Conservation (phyloP, 176 grass and related monocot species). For the Dactylis glomerata region DNA sequence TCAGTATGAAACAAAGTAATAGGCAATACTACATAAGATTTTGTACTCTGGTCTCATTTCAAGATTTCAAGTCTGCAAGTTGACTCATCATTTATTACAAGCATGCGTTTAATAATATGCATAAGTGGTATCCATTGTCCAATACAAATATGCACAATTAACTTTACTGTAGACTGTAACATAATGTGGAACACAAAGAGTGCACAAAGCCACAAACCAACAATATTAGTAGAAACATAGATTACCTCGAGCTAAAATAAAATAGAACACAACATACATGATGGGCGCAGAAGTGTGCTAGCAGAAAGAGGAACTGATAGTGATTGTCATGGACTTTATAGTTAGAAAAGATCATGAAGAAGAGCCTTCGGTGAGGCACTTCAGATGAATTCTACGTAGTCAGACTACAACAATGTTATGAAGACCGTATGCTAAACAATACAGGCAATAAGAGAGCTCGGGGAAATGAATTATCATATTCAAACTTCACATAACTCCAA, state of each 20-base stretch:
- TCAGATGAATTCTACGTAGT: background rate
- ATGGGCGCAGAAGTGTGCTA: background rate
- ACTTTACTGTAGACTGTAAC: background rate
- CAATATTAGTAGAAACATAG: conserved; percentile 11
- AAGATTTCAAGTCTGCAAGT: conserved; percentile 22
- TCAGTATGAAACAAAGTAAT: conserved; percentile 1
- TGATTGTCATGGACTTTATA: background rate
- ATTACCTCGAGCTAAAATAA: background rate
- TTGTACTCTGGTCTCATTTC: background rate
- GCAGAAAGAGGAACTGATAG: background rate
- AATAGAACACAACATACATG: background rate
- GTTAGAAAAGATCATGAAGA: background rate
- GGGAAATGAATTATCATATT: background rate
- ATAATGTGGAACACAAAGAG: background rate
- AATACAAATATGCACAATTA: background rate
- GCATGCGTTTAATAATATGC: background rate
- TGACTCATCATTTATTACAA: background rate
- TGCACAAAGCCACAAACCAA: background rate
- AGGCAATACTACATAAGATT: conserved; percentile 14
- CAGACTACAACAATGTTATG: background rate
- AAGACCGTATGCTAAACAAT: background rate
- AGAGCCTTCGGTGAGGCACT: conserved; percentile 1
- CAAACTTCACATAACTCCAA: conserved; percentile 11
- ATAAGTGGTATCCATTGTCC: background rate
- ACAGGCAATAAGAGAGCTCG: background rate